phyloP scores from a whole-genome alignment of 345 rosid species.

The Bruguiera gymnorhiza region DNA sequence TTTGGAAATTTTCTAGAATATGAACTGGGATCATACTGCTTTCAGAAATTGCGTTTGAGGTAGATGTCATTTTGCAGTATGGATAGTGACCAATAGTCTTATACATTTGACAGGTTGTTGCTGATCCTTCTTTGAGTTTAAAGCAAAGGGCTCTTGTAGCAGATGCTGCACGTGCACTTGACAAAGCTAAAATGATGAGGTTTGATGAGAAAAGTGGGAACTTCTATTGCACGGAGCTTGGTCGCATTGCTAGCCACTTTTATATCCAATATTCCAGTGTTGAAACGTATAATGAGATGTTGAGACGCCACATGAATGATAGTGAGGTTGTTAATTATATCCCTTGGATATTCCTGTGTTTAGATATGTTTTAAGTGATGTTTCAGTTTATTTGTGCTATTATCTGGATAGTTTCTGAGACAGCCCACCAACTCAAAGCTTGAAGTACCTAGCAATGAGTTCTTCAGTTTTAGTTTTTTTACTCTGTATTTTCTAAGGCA shows the following conservation, averaged over 20 bases:
- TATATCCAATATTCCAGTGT: constrained; percentile 97
- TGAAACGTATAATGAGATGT: constrained; percentile 92
- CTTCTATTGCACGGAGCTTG: constrained; percentile 95
- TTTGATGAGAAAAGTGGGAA: constrained; percentile 99
- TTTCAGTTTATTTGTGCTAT: constrained; percentile 8
- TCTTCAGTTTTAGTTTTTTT: not conserved
- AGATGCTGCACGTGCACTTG: constrained; percentile 97
- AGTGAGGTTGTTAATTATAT: constrained; percentile 59
- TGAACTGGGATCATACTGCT: constrained; percentile 7
- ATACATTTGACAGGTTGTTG: constrained; percentile 59
- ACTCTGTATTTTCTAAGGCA: not conserved
- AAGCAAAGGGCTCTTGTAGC: constrained; percentile 87
- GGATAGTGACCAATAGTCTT: not conserved
- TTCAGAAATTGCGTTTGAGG: constrained; percentile 6
- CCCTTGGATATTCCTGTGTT: not conserved
- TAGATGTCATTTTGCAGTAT: not conserved
- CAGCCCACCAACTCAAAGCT: no score
- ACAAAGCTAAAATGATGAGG: constrained; percentile 98
- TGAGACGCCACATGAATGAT: constrained; percentile 91
- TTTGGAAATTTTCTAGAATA: not conserved
- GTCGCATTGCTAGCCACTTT: constrained; percentile 98
- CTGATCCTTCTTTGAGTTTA: constrained; percentile 77
- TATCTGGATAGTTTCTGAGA: not conserved
- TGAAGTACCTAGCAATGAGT: no score
- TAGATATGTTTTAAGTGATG: constrained; percentile 15